Evolutionary conservation across 495 filamentous ascomycete genomes (phyloP).

Genomic region (Pyrenula aspistea): DNA sequence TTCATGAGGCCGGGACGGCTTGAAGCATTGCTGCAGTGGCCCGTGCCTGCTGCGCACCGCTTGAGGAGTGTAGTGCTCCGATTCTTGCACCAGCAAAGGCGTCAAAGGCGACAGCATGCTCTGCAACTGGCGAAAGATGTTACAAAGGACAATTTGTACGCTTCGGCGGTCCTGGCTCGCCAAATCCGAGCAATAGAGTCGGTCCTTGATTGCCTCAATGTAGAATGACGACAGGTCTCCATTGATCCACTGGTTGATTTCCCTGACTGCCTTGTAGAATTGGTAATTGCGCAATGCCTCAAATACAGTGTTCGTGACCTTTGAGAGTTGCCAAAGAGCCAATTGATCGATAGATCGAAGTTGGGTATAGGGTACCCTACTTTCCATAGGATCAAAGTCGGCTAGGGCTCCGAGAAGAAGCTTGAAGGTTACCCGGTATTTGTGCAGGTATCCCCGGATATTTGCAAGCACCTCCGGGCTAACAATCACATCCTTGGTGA

Average conservation of each 20-base stretch:
- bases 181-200: conserved; percentile 67
- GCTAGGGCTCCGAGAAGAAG: conserved; percentile 73
- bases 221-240: conserved; percentile 85
- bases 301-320: conserved; percentile 45
- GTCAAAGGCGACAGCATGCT: conserved; percentile 70
- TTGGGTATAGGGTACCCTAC: conserved; percentile 25
- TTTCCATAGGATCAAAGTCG: conserved; percentile 33
- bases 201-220: conserved; percentile 82
- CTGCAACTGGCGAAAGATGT: conserved; percentile 59
- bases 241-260: conserved; percentile 67
- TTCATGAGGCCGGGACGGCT: conserved; percentile 16
- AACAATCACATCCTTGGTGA: conserved; percentile 74
- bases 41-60: conserved; percentile 39
- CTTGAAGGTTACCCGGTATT: conserved; percentile 78
- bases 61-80: conserved; percentile 64
- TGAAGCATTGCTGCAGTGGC: conserved; percentile 30
- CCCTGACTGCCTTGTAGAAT: conserved; percentile 66
- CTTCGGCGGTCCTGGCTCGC: conserved; percentile 35
- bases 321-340: conserved; percentile 60
- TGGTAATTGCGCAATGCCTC: conserved; percentile 56
- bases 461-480: conserved; percentile 60
- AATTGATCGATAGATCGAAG: conserved; percentile 53
- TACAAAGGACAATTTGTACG: conserved; percentile 55
- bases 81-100: conserved; percentile 77
- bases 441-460: conserved; percentile 63